Evolutionary conservation across 2,329 filamentous ascomycete genomes (phyloP).

Genomic region (Monosporascus sp.): DNA sequence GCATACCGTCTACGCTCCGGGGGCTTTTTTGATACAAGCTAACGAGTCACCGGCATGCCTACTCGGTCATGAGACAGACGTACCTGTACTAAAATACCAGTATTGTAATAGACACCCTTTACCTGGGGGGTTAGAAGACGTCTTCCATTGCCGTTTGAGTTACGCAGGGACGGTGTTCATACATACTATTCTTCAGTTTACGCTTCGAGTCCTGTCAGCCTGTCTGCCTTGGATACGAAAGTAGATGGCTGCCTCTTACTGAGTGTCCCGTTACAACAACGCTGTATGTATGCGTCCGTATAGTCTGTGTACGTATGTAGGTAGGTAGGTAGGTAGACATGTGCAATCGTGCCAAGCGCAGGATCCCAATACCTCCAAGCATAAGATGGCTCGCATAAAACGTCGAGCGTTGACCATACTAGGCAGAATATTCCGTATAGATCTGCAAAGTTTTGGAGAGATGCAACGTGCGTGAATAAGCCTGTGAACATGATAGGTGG

Average conservation of each 20-base stretch:
- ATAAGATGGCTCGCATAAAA: conserved; percentile 2
- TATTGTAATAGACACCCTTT: neutral
- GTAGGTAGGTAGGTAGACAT: neutral
- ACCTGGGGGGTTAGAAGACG: no score
- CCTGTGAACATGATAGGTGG: conserved; percentile 21
- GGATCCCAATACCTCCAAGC: neutral
- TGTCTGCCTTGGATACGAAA: no score
- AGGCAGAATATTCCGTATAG: neutral
- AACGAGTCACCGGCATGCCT: neutral
- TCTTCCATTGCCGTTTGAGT: neutral
- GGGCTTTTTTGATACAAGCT: neutral
- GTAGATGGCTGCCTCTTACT: conserved; percentile 5
- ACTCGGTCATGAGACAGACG: neutral
- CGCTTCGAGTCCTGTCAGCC: neutral
- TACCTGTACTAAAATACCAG: neutral
- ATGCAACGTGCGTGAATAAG: conserved; percentile 18
- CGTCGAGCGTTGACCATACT: conserved; percentile 4
- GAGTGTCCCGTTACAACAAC: no score
- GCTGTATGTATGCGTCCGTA: neutral
- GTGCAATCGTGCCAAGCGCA: neutral
- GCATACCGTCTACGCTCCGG: no score
- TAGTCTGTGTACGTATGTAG: neutral
- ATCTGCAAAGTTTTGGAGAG: conserved; percentile 8
- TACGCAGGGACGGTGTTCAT: no score
- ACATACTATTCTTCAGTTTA: no score